Conservation (phyloP, 768 basidiomycete species). For the Leccinum olivaceopallidum region DNA sequence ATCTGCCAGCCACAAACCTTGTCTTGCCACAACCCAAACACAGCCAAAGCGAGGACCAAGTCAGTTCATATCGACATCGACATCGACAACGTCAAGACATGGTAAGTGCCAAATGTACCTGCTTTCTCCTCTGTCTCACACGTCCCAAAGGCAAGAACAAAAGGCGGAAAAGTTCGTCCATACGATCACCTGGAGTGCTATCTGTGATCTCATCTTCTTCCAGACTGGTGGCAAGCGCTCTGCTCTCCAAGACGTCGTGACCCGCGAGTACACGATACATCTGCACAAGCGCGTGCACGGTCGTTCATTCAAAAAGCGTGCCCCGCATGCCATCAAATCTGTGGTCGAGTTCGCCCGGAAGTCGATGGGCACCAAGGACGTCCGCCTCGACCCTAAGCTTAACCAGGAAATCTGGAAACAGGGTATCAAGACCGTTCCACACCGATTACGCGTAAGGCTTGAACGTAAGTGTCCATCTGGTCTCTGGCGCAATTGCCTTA, state of each 20-base stretch:
- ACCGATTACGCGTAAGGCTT: conserved; percentile 88
- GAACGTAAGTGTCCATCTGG: conserved; percentile 64
- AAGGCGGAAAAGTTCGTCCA: conserved; percentile 30
- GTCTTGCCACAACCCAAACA: conserved; percentile 44
- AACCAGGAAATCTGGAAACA: conserved; percentile 95
- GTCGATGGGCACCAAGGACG: conserved; percentile 94
- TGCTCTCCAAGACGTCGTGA: conserved; percentile 96
- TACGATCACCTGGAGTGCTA: conserved; percentile 24
- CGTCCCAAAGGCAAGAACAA: conserved; percentile 41
- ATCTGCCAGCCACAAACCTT: conserved; percentile 61
- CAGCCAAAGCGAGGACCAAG: conserved; percentile 24
- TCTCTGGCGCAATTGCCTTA: not conserved
- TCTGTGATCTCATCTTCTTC: conserved; percentile 1
- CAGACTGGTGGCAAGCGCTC: conserved; percentile 84
- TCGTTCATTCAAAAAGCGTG: conserved; percentile 95
- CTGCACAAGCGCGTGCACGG: conserved; percentile 94
- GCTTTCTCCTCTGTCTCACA: conserved; percentile 14
- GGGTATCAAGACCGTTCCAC: conserved; percentile 93
- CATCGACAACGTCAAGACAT: conserved; percentile 68
- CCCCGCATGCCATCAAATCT: conserved; percentile 95
- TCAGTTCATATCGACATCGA: conserved; percentile 53
- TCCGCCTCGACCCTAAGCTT: conserved; percentile 91
- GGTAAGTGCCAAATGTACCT: conserved; percentile 41
- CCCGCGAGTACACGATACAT: conserved; percentile 98
- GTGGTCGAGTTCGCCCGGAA: conserved; percentile 90